Base-by-base conservation (phyloP, 805 yeast species). In the Starmerella floricola region DNA sequence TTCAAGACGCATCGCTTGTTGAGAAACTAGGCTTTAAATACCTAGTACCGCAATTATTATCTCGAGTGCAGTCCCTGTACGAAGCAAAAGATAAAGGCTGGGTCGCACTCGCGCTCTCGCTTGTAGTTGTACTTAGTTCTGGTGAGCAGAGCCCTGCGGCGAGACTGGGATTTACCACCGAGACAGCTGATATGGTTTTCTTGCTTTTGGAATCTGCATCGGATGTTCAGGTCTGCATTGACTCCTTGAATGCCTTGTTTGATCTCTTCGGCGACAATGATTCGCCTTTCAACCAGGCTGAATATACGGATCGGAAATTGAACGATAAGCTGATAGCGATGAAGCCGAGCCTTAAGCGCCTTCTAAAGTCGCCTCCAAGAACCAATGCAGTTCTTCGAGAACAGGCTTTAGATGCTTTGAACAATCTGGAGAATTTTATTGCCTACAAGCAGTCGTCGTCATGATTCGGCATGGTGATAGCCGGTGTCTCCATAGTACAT, bases 201-300 rank as follows among this genome's bases (percentile, higher is more conserved):
- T 17, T 27, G 10, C 24, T 49, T 5, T 40, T 56, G 16, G 49
- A 40, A 29, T 21, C 37, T 8, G 29, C 49, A 6, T 50, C 53
- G 6, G 50, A 48, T 26, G 60, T 66, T 1, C 69, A 65, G 46
- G 58, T 76, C 10, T 62, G 75, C 4, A 59, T 76, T 31, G 88
- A 79, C 47, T 63, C 78, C 20, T 59, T 83, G 18, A 79, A 83
- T 53, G 64, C 73, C 2, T 54, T 86, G 5, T 84, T 75, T 60
- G 95, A 85, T 46, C 66, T 86, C 6, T 91, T 79, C 61, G 81
- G 81, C 12, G 97, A 91, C 62, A 71, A 71, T 29, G 63, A 59
- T 4, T 79, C 68, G 52, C 70, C 66, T 13, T 94, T 85, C 56
- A 62, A 60, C 20, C 73, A 74, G 3, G 71, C 82, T 1, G 51